Base-by-base conservation (phyloP, 75 land plant genomes). In the Cryptomeria japonica region DNA sequence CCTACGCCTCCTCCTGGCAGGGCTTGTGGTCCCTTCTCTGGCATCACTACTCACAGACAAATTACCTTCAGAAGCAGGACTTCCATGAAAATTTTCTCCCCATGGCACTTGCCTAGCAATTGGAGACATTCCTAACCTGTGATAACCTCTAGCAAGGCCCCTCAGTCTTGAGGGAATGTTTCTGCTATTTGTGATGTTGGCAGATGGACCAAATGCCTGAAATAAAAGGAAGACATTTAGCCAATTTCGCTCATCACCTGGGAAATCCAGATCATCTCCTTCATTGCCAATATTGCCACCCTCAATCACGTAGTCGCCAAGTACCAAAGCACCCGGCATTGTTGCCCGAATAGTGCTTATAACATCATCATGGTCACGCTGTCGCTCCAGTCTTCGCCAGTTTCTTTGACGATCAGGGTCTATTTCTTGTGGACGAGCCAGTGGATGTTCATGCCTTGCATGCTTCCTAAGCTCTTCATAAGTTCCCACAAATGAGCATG, bases 221-320 rank as follows among this genome's bases (percentile, higher is more conserved):
- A 89, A 89, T 39, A 89, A 90, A 36, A 89, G 82, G 80, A 88
- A 75, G 38, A 89, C 90, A 32, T 89, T 89, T 90, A 89, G 87
- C 90, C 90, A 89, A 42, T 89, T 88, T 25, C 90, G 41, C 46
- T 89, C 89, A 22, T 89, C 90, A 13, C 89, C 89, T 44, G 89
- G 89, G 78, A 88, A 88, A 39, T 88, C 90, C 34, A 73, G 22
- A 3, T 88, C 90, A 80, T 88, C 90, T 39, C 70, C 88, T 9
- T 89, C 90, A 56, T 79, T 72, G 15, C 78, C 90, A 25, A 86
- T 88, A 49, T 73, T 89, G 25, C 89, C 86, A 75, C 89, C 88
- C 84, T 95, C 97, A 41, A 96, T 93, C 34, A 95, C 97, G 86
- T 95, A 96, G 80, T 96, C 97, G 0, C 97, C 97, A 22, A 93